Conservation (phyloP, 768 basidiomycete species). For the Strobilomyces echinocephalus region DNA sequence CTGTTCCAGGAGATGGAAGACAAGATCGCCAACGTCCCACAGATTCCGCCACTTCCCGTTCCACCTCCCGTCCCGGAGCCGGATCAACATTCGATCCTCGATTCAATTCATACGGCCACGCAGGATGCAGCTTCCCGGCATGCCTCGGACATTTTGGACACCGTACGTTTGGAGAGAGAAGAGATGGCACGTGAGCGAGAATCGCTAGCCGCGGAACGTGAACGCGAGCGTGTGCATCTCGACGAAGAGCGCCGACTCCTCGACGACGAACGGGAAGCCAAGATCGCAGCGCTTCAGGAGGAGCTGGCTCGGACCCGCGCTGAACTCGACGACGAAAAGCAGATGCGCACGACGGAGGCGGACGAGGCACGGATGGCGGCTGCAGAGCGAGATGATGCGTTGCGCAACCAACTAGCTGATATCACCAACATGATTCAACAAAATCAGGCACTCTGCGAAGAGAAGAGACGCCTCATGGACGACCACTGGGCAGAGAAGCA, state of each 20-base stretch:
- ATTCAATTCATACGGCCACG: constrained; percentile 39
- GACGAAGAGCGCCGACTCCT: constrained; percentile 45
- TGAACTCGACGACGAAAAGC: constrained; percentile 62
- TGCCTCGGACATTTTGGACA: constrained; percentile 54
- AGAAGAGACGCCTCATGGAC: constrained; percentile 58
- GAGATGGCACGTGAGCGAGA: constrained; percentile 54
- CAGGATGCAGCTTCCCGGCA: constrained; percentile 54
- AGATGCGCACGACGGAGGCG: constrained; percentile 53
- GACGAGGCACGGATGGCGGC: constrained; percentile 60
- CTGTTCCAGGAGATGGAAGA: constrained; percentile 28
- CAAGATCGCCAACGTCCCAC: constrained; percentile 21
- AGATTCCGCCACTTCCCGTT: constrained; percentile 18
- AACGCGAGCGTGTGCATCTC: constrained; percentile 43
- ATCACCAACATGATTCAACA: constrained; percentile 71
- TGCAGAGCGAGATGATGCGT: constrained; percentile 54
- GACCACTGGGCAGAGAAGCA: constrained; percentile 62
- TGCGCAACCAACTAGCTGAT: constrained; percentile 60
- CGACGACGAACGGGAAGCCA: constrained; percentile 47
- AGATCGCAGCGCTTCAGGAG: constrained; percentile 58
- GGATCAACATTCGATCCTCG: constrained; percentile 33
- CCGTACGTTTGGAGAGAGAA: constrained; percentile 54
- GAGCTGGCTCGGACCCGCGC: constrained; percentile 53
- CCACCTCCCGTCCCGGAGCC: constrained; percentile 16
- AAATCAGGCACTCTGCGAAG: constrained; percentile 53
- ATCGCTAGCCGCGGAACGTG: constrained; percentile 49